These are phyloP conservation scores for Pseudogymnoascus sp. DNA, from an alignment of 2,329 filamentous ascomycete genomes.

Conservation along the genomic window DNA sequence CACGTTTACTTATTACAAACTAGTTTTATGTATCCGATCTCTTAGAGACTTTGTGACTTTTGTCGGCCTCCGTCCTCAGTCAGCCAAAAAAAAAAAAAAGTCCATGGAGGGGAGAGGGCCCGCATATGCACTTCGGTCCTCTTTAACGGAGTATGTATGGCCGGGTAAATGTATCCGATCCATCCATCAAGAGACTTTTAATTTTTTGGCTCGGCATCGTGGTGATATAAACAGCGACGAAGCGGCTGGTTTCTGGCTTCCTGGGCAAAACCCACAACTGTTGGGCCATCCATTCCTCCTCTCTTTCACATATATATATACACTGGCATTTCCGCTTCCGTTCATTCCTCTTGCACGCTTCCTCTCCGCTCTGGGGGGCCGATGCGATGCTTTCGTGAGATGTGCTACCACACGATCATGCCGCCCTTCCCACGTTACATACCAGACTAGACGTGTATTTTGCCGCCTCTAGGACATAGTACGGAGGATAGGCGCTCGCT, in stretches of 20 bases:
- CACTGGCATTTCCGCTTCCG: background rate
- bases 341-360: background rate
- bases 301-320: background rate
- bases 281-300: background rate
- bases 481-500: background rate
- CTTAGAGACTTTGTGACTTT: background rate
- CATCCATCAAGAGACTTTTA: background rate
- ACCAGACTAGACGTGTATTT: background rate
- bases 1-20: background rate
- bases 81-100: background rate
- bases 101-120: background rate
- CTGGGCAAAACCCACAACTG: background rate
- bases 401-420: background rate
- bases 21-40: background rate
- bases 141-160: background rate
- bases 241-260: background rate
- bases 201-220: background rate
- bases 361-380: background rate
- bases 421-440: constrained; percentile 3
- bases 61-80: background rate
- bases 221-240: background rate
- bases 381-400: background rate
- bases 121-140: constrained; percentile 1
- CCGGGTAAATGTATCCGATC: background rate
- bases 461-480: background rate